Evolutionary conservation across 208 protist species (phyloP).

Genomic region (Crithidia brevicula): DNA sequence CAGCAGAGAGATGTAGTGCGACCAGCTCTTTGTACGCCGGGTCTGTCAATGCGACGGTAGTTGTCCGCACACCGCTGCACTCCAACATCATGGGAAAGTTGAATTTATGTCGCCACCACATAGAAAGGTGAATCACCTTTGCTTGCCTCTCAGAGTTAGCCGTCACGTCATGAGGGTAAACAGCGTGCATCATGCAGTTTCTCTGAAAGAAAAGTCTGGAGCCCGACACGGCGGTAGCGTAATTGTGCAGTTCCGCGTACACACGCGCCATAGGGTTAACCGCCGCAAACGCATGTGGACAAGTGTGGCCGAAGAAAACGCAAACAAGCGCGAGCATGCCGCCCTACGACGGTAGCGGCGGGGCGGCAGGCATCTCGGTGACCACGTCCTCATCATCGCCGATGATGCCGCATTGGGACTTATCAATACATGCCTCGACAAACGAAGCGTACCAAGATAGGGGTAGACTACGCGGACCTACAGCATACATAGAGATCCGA

Average conservation of each 20-base stretch:
- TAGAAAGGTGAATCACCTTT: background rate
- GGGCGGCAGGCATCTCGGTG: background rate
- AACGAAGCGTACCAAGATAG: background rate
- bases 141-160: too few species aligned
- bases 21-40: background rate
- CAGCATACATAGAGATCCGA: too few species aligned
- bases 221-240: background rate
- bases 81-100: background rate
- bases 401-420: background rate
- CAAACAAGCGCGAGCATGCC: background rate
- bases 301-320: background rate
- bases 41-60: background rate
- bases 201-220: background rate
- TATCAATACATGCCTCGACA: background rate
- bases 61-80: background rate
- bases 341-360: background rate
- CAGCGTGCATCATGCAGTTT: background rate
- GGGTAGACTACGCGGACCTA: background rate
- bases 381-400: background rate
- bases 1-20: background rate
- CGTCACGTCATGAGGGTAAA: background rate
- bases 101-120: slow-evolving; percentile 8
- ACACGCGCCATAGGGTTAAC: slow-evolving; percentile 5
- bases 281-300: slow-evolving; percentile 3
- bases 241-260: slow-evolving; percentile 11